These are phyloP conservation scores for Aspergillus phoenicis DNA, from an alignment of 2,329 filamentous ascomycete species.

Conservation along the genomic window DNA sequence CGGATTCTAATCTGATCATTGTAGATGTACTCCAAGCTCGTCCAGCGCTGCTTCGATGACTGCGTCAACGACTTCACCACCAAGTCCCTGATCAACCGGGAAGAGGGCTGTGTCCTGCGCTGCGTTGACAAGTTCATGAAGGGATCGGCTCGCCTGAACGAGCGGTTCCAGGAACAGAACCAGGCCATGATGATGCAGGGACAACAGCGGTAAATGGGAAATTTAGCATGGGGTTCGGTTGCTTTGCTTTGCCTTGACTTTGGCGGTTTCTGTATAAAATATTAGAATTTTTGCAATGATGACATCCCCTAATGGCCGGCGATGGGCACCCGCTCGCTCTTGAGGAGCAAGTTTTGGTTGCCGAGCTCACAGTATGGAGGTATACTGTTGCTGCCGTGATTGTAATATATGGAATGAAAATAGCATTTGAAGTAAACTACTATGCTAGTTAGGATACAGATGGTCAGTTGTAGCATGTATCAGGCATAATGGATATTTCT, in stretches of 20 bases:
- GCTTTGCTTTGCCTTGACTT: slow-evolving; percentile 15
- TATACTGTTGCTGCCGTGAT: background rate
- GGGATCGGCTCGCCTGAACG: slow-evolving; percentile 82
- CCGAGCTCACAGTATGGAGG: background rate
- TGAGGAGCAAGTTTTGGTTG: background rate
- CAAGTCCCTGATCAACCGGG: slow-evolving; percentile 84
- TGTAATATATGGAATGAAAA: background rate
- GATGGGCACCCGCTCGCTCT: background rate
- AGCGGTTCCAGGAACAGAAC: slow-evolving; percentile 82
- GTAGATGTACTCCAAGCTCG: slow-evolving; percentile 66
- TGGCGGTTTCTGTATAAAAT: slow-evolving; percentile 21
- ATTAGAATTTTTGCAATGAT: slow-evolving; percentile 25
- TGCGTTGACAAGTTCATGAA: slow-evolving; percentile 98
- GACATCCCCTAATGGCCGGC: slow-evolving; percentile 18
- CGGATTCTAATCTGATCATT: slow-evolving; percentile 5
- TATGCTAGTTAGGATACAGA: background rate
- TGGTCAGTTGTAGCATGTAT: background rate
- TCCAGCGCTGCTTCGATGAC: slow-evolving; percentile 80
- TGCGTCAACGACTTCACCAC: slow-evolving; percentile 99
- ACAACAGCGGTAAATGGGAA: slow-evolving; percentile 43
- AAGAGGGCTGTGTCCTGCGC: slow-evolving; percentile 88
- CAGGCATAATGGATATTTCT: too few species aligned
- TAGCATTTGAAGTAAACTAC: background rate
- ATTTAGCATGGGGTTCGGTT: slow-evolving; percentile 8
- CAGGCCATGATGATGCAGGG: slow-evolving; percentile 68